Base-by-base conservation (phyloP, 2,329 filamentous ascomycete genomes). In the Fusarium sp. region DNA sequence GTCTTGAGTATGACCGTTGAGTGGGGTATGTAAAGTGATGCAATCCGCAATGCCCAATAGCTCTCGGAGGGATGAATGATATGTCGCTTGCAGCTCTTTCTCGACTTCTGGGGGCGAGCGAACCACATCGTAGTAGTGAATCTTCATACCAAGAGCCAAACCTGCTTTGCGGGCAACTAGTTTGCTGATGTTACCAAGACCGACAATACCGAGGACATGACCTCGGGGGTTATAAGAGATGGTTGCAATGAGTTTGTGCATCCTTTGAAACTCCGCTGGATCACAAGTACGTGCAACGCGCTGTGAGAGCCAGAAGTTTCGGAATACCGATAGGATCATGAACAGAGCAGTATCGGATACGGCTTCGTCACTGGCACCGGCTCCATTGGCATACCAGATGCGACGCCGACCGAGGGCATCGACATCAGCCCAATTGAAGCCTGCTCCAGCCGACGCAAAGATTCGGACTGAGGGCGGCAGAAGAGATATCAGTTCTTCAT, bases 401-500 rank as follows among this genome's bases (percentile, higher is more conserved):
- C 76, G 74, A 4, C 76, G 77, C 0, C 77, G 72, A 10, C 79
- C 75, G 8, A 90, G 81, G 0, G 81, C 79, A 42, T 86, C 82
- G 0, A 86, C 87, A 75, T 91, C 88, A 2, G 88, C 89, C 89
- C 89, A 91, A 79, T 92, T 89, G 76, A 89, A 91, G 15, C 90
- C 84, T 5, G 90, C 89, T 11, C 90, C 89, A 6, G 89, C 89
- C 18, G 86, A 89, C 36, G 89, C 88, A 77, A 89, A 91, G 39
- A 91, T 88, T 55, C 84, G 84, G 63, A 89, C 87, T 20, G 85
- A 87, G 0, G 78, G 22, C 0, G 90, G 90, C 1, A 92, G 80
- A 8, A 88, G 80, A 0, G 77, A 72, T 48, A 91, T 89, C 6
- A 91, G 80, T 74, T 90, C 88, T 39, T 83, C 77, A 72, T 91